phyloP scores from a whole-genome alignment of 345 rosid species.

The Pugionium cornutum region DNA sequence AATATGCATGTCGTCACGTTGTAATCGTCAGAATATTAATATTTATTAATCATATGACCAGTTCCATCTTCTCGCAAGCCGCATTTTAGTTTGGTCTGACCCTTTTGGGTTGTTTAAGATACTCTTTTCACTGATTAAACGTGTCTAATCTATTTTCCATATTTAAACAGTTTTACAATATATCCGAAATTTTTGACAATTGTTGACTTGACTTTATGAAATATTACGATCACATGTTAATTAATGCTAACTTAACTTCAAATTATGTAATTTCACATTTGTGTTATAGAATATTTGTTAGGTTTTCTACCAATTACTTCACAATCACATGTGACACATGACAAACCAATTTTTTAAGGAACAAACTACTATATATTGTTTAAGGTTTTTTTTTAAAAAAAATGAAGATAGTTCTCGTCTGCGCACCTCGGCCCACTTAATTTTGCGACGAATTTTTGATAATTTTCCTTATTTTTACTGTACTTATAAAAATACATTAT shows the following conservation, averaged over 20 bases:
- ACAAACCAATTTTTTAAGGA: too few species aligned
- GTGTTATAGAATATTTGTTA: too few species aligned
- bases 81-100: slow-evolving; percentile 14
- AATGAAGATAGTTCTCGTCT: too few species aligned
- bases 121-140: slow-evolving; percentile 16
- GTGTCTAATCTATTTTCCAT: neutral
- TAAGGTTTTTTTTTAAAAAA: too few species aligned
- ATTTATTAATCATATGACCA: slow-evolving; percentile 7
- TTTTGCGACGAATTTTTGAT: too few species aligned
- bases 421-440: too few species aligned
- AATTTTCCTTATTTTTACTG: too few species aligned
- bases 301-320: too few species aligned
- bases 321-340: too few species aligned
- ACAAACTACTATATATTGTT: too few species aligned
- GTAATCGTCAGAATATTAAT: slow-evolving; percentile 24
- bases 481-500: too few species aligned
- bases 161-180: neutral
- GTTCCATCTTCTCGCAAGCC: slow-evolving; percentile 21
- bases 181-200: slow-evolving; percentile 23
- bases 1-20: slow-evolving; percentile 40
- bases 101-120: slow-evolving; percentile 25
- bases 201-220: slow-evolving; percentile 28
- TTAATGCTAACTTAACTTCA: slow-evolving; percentile 21
- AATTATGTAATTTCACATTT: neutral
- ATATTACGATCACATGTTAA: slow-evolving; percentile 22